Evolutionary conservation across 495 filamentous ascomycete species (phyloP), one percentile per base, ranked within the genome.

Genomic region (Beverwykella pulmonaria): DNA sequence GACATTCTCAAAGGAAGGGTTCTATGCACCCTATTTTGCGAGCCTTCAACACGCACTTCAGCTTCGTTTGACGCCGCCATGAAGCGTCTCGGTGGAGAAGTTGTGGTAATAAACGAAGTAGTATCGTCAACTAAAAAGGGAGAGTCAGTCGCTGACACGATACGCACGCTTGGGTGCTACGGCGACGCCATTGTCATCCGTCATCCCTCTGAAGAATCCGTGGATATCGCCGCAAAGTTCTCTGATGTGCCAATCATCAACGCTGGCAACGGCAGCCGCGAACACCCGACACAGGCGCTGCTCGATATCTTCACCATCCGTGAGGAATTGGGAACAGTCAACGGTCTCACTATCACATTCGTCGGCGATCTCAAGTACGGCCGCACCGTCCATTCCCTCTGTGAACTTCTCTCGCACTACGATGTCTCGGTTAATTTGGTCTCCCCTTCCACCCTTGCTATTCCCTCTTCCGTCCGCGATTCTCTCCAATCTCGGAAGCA

Each of bases 241-340:
- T 91, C 90, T 41, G 86, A 86, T 26, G 91, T 96, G 1, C 94
- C 94, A 1, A 86, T 98, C 74, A 92, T 98, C 81, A 98, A 98
- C 74, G 94, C 92, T 69, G 94, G 94, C 52, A 98, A 98, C 75
- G 94, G 94, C 61, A 90, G 88, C 76, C 84, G 90, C 68, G 94
- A 98, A 80, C 94, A 98, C 77, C 94, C 94, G 2, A 98, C 95
- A 0, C 94, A 98, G 78, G 94, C 94, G 4, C 92, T 98, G 86
- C 83, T 97, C n/a, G 94, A 98, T 73, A 86, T 98, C 67, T 98
- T 96, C 83, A 98, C 94, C 39, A 97, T 98, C 76, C 88, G 95
- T 59, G 92, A 98, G 78, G 94, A 98, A 79, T 83, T 98, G 20
- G 94, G 94, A 59, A 96, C 92, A 4, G 93, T 98, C 56, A 91